Conservation (phyloP, 164 flowering plant species). For the Berberis thunbergii region DNA sequence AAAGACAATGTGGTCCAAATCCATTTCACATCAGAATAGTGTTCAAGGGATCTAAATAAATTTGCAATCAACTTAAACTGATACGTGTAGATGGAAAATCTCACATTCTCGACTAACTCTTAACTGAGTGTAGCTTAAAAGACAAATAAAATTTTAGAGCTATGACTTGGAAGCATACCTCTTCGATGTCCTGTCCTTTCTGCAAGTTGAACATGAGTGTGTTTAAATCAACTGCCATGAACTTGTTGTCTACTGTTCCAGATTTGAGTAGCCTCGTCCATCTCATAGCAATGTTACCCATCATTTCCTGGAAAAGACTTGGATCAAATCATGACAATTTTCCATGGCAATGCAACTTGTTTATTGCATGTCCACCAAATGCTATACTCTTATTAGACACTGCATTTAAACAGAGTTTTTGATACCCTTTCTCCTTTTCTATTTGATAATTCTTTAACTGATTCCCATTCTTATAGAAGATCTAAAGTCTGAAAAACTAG, state of each 20-base stretch:
- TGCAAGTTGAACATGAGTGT: constrained; percentile 87
- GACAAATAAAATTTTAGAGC: constrained; percentile 18
- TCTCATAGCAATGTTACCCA: constrained; percentile 64
- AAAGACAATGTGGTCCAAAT: not conserved
- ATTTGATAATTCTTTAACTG: too few species aligned
- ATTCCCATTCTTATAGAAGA: too few species aligned
- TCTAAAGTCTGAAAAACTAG: too few species aligned
- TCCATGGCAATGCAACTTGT: not conserved
- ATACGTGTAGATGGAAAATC: not conserved
- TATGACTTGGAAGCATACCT: constrained; percentile 23
- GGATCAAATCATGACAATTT: not conserved
- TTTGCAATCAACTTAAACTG: not conserved
- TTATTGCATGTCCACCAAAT: not conserved
- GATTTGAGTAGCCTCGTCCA: constrained; percentile 77
- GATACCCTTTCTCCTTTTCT: not conserved
- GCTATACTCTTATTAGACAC: not conserved
- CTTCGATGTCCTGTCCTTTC: constrained; percentile 41
- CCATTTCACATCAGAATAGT: not conserved
- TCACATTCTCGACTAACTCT: not conserved
- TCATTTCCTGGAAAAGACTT: constrained; percentile 42
- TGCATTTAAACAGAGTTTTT: not conserved
- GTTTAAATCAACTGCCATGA: constrained; percentile 58
- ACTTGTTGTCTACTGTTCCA: constrained; percentile 52
- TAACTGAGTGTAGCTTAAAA: not conserved
- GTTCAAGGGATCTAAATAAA: not conserved